phyloP scores from a whole-genome alignment of 305 asterid species.

The Fraxinus xanthoxyloides region DNA sequence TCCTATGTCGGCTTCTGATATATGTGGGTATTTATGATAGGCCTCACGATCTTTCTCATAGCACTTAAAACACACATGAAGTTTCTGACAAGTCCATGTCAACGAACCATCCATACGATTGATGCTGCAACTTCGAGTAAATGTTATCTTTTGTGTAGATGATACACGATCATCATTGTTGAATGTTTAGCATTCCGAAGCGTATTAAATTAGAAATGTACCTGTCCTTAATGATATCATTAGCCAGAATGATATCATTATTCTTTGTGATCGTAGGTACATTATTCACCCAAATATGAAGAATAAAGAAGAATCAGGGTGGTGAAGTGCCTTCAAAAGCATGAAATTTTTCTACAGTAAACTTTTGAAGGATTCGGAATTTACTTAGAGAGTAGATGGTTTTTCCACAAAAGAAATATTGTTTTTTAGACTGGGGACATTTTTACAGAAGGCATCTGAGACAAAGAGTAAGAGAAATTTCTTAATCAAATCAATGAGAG shows the following conservation, averaged over 20 bases:
- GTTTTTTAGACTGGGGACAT: neutral
- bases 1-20: neutral
- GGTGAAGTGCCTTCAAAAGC: neutral
- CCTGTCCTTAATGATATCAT: too few species aligned
- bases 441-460: neutral
- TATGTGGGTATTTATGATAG: neutral
- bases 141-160: neutral
- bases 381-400: neutral
- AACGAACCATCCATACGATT: neutral
- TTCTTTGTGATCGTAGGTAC: neutral
- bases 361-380: neutral
- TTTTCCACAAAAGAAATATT: neutral
- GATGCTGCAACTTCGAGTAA: neutral
- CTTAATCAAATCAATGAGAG: neutral
- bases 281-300: neutral
- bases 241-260: neutral
- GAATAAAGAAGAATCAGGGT: neutral
- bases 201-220: neutral
- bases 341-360: too few species aligned
- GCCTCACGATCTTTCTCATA: neutral
- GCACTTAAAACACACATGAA: neutral
- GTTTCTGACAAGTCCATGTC: neutral
- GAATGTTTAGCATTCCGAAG: neutral
- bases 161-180: neutral
- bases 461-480: neutral